Percentiles rank a stretch among this genome's conserved stretches.
Evolutionary conservation across 108 stramenopile species (phyloP).

Genomic region (Conticribra weissflogii): DNA sequence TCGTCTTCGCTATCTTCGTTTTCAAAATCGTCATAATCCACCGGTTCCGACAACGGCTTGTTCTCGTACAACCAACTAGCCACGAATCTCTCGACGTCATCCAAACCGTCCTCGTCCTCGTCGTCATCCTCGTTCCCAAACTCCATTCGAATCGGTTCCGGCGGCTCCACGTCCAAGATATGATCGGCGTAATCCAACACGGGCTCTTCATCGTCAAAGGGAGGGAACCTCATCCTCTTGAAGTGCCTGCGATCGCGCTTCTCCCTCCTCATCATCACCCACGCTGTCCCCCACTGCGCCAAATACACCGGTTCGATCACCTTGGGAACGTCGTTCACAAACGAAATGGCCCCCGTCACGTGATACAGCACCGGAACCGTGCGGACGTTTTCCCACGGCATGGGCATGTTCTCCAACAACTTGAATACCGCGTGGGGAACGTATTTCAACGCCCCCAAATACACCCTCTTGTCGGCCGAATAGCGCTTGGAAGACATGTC

Average conservation of each 20-base stretch:
- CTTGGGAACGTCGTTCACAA: constrained; percentile 97
- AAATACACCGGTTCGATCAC: constrained; percentile 98
- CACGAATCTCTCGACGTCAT: constrained; percentile 56
- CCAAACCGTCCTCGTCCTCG: constrained; percentile 70
- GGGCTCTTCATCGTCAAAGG: constrained; percentile 99
- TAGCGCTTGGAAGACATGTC: constrained; percentile 99
- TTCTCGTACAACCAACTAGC: constrained; percentile 85
- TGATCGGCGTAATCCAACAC: constrained; percentile 99
- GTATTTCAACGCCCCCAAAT: constrained; percentile 99
- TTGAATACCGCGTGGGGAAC: constrained; percentile 99
- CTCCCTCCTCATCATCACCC: constrained; percentile 99
- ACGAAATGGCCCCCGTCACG: constrained; percentile 97
- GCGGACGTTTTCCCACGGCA: constrained; percentile 96
- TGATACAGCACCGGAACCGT: constrained; percentile 97
- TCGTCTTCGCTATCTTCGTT: constrained; percentile 62
- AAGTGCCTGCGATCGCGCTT: constrained; percentile 99
- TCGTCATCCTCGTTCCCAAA: constrained; percentile 69
- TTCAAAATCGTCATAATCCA: constrained; percentile 54
- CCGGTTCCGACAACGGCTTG: constrained; percentile 69
- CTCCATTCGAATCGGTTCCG: constrained; percentile 87
- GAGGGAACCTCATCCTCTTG: constrained; percentile 99
- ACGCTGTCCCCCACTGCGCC: constrained; percentile 99
- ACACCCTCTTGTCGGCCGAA: constrained; percentile 95
- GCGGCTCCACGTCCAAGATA: constrained; percentile 97
- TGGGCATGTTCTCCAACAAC: constrained; percentile 98